Percentiles rank a stretch among this genome's conserved stretches.
phyloP scores from a whole-genome alignment of 2,329 filamentous ascomycete genomes.

The Sclerotinia minor region DNA sequence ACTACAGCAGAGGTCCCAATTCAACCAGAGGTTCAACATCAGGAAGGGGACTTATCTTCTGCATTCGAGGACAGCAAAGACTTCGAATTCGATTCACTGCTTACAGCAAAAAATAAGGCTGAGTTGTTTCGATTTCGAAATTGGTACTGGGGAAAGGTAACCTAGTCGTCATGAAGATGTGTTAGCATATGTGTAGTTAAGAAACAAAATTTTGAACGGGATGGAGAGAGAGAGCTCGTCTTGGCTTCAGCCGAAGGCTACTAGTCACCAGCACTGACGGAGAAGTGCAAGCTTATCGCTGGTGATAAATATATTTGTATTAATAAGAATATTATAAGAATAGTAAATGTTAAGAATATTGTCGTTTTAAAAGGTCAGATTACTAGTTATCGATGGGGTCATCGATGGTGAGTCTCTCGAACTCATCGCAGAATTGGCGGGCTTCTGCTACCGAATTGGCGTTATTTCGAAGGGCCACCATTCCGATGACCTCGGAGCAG shows the following conservation, averaged over 20 bases:
- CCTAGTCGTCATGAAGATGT: background rate
- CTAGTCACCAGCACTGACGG: too few species aligned
- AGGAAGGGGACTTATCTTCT: background rate
- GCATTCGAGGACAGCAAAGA: background rate
- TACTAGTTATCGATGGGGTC: background rate
- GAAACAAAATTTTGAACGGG: background rate
- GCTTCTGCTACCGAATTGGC: too few species aligned
- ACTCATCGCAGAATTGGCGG: background rate
- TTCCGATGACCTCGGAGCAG: background rate
- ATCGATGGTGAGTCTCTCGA: background rate
- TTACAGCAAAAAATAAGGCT: background rate
- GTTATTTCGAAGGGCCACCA: background rate
- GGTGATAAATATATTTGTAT: background rate
- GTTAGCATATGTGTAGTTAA: background rate
- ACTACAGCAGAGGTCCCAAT: background rate
- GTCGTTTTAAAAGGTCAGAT: background rate
- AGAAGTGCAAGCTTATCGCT: too few species aligned
- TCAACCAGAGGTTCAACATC: background rate
- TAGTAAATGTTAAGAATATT: background rate
- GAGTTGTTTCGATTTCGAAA: background rate
- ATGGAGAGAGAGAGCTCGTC: background rate
- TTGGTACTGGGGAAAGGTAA: background rate
- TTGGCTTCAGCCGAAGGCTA: background rate
- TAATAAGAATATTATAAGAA: background rate
- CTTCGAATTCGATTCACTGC: background rate